Evolutionary conservation across 352 stramenopile genomes (phyloP), one percentile per base, ranked within the genome.

Genomic region (Globisporangium lucens): DNA sequence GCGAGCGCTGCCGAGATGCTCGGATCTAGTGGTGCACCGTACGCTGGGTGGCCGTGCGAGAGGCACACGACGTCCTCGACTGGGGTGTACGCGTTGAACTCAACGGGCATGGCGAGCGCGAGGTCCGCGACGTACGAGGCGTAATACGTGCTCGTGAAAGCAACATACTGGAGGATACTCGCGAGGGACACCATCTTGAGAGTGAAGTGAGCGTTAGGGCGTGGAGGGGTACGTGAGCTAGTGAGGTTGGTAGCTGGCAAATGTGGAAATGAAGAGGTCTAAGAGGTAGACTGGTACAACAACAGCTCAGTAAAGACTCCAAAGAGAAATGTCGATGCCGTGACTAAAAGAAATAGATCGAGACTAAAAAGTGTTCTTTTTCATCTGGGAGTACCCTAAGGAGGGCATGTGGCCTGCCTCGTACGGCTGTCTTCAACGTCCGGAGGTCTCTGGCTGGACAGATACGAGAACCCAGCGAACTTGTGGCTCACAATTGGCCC

Each of bases 11-110:
- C 24, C 10, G 10, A 24, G 9, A 47, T 30, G 4, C 2, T 56
- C 29, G 59, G 15, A 0, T 67, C 53, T 24, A 61, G 27, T 0
- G 59, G 38, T 4, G 35, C 73, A 17, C 77, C 77, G 58, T 69
- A 82, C 38, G 77, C 77, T 30, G 77, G 75, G 68, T 84, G 77
- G 38, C 58, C 70, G 56, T 72, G 76, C 9, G 66, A 73, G 57
- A 82, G 67, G 29, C 29, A 36, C 20, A 75, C 70, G 20, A 69
- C 72, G 4, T 75, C 63, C 24, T 66, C 67, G 29, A 71, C 41
- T 2, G 59, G 46, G 8, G 75, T 83, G 61, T 73, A 61, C 24
- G 74, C 65, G 33, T 68, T 70, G 46, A 75, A 74, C 61, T 67
- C 64, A n/a, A 57, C 15, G 52, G 52, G 52, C 52, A 57, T 57